Base-by-base conservation (phyloP, 768 basidiomycete genomes). In the Thelephora ganbajun region DNA sequence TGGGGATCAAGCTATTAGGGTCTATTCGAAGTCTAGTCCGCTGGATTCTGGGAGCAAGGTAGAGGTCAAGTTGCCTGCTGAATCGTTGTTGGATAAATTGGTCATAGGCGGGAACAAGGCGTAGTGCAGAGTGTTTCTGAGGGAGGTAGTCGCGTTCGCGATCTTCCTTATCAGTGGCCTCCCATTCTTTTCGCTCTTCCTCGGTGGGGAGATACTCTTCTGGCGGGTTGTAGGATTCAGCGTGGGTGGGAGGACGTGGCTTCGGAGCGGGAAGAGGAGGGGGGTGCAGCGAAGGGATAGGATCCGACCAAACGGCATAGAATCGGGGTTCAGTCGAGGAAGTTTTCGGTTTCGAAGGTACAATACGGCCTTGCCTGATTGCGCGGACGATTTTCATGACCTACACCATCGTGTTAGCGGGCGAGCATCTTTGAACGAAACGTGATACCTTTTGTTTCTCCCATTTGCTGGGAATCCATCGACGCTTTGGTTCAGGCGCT, bases 351-450 rank as follows among this genome's bases (percentile, higher is more conserved):
- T 90, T 94, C 52, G 85, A 80, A 26, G 92, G 87, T 6, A 91
- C 59, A 53, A 99, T 99, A 37, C 88, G 83, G 33, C 96, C 96
- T 70, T 92, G 83, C 7, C 96, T 80, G 58, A 99, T 98, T 4
- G 94, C 94, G 43, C 93, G 91, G 51, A 99, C 93, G 51, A 98
- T 97, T 76, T 98, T 99, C 90, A 99, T 93, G 54, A 99, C 79
- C 93, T 96, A 54, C 30, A 18, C 7, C 34, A 13, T 13, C 33
- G 19, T 36, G 11, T 30, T 19, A 43, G 20, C 2, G 13, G 20
- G 4, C 5, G 12, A 33, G 3, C n/a, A 23, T 14, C 6, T 3
- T 19, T 14, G 5, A 9, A 6, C 5, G 39, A 20, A 18, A 11
- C 19, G 0, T 1, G 16, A 14, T 13, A 90, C 93, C 78, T 99